Conservation (phyloP, 106 monocot genomes). For the Phalaenopsis aphrodite region DNA sequence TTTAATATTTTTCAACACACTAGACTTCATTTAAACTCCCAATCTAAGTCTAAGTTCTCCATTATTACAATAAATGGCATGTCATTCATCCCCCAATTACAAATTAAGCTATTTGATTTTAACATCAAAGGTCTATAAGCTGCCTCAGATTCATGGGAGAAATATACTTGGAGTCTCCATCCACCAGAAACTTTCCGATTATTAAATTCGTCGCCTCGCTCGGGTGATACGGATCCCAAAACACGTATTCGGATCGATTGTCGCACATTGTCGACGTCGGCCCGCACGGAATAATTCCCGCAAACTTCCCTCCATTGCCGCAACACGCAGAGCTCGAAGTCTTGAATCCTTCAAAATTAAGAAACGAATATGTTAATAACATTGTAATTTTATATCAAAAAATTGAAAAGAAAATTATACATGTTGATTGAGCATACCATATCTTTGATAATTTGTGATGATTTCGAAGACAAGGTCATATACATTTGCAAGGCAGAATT, state of each 20-base stretch:
- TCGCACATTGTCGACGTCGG: conserved; percentile 59
- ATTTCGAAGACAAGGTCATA: conserved; percentile 76
- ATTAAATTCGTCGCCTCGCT: conserved; percentile 77
- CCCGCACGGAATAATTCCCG: conserved; percentile 70
- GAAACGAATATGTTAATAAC: not conserved
- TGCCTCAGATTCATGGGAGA: conserved; percentile 66
- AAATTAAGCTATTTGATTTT: no score
- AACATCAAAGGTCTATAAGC: conserved; percentile 20
- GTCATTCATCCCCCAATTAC: no score
- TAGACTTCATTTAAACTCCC: no score
- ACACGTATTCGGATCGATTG: conserved; percentile 45
- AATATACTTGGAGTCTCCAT: conserved; percentile 64
- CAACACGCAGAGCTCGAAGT: conserved; percentile 68
- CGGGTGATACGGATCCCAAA: conserved; percentile 95
- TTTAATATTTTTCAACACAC: no score
- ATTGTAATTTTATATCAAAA: no score
- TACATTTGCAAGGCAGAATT: conserved; percentile 69
- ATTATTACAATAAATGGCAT: no score
- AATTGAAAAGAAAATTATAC: no score
- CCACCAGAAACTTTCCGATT: conserved; percentile 48
- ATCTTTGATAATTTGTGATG: conserved; percentile 46
- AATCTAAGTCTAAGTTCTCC: no score
- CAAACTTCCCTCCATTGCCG: conserved; percentile 61
- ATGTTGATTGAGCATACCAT: conserved; percentile 27
- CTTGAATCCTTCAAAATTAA: conserved; percentile 38